Evolutionary conservation across 768 basidiomycete genomes (phyloP), one percentile per base, ranked within the genome.

Genomic region (Amyloporia xantha): DNA sequence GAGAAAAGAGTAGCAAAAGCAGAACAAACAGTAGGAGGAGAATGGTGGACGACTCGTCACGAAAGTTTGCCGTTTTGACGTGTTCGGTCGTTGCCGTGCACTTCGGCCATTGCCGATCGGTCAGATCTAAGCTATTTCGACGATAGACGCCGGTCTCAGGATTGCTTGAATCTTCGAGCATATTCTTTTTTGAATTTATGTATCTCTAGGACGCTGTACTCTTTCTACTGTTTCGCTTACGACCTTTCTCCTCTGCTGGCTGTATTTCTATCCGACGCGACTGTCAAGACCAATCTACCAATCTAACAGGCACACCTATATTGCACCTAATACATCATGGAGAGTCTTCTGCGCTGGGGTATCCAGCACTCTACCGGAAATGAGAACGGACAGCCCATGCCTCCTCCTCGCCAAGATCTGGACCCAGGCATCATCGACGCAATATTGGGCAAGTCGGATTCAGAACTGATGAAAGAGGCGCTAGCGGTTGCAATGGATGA

Each of bases 371-470:
- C 85, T 4, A 57, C 68, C 0, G 59, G 72, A 9, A 57, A 63
- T 7, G 62, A 52, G 2, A 58, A 62, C 24, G 54, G 67, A 48
- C 65, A 26, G 55, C 66, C 51, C 6, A 54, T 56, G 28, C 65
- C 72, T 5, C 57, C 53, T 13, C 62, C 61, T 10, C 65, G 68
- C 17, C 70, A 74, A 48, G 72, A 84, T 45, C 67, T 95, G 17
- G 86, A 92, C 68, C 84, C 92, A 1, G 88, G 66, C n/a, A 73
- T 94, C 54, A 86, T 94, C 54, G 89, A 93, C 57, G 64, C 78
- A 65, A 89, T 95, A 57, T 74, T 95, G 25, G 92, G 92, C 10
- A 88, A 82, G 58, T 77, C 86, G 0, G 92, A 94, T 60, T 76
- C 89, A 1, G 80, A 78, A 42, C 71, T 81, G 44, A 94, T 95